phyloP scores from a whole-genome alignment of 2,329 filamentous ascomycete genomes.

The Passalora sequoiae region DNA sequence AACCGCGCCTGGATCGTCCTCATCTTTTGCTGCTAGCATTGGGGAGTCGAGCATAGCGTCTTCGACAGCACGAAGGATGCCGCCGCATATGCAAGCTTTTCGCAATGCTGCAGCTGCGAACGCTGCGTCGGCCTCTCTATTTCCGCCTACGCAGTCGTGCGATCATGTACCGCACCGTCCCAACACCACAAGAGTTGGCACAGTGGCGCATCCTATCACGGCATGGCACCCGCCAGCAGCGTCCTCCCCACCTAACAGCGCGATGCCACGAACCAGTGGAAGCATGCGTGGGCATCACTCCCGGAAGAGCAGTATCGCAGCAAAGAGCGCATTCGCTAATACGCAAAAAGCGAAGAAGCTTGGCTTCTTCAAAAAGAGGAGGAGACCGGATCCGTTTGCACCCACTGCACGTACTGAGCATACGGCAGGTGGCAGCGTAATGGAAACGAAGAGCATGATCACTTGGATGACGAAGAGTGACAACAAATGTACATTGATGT shows the following conservation, averaged over 20 bases:
- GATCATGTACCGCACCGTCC: constrained; percentile 28
- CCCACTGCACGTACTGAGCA: constrained; percentile 5
- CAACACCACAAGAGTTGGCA: constrained; percentile 21
- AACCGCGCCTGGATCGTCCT: constrained; percentile 14
- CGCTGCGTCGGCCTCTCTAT: constrained; percentile 26
- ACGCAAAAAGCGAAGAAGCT: constrained; percentile 27
- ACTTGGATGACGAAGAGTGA: constrained; percentile 21
- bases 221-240: constrained; percentile 33
- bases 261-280: constrained; percentile 10
- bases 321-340: constrained; percentile 20
- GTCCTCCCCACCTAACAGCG: constrained; percentile 5
- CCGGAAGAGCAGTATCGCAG: constrained; percentile 18
- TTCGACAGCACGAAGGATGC: constrained; percentile 19
- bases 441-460: constrained; percentile 26
- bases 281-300: constrained; percentile 7
- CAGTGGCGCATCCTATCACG: constrained; percentile 31
- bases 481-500: constrained; percentile 25
- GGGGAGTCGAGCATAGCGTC: constrained; percentile 7
- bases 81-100: constrained; percentile 32
- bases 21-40: constrained; percentile 13
- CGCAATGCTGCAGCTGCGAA: constrained; percentile 24
- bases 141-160: constrained; percentile 23
- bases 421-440: constrained; percentile 15
- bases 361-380: constrained; percentile 25
- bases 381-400: constrained; percentile 11